Conservation (phyloP, 164 flowering plant species). For the Vitis rupestris region DNA sequence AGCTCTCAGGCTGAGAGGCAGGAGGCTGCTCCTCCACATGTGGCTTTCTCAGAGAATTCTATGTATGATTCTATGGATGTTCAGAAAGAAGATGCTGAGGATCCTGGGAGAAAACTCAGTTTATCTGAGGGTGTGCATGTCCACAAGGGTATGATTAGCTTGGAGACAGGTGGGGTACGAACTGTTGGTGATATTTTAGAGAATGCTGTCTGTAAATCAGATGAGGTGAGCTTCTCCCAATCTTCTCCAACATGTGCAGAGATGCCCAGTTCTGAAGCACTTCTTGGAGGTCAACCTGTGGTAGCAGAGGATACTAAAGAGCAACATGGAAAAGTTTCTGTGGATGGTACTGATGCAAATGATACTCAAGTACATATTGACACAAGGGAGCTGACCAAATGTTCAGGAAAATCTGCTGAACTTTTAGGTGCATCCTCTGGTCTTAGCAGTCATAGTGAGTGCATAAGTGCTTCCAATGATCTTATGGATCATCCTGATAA, state of each 20-base stretch:
- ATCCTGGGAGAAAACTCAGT: neutral
- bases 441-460: constrained; percentile 9
- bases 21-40: neutral
- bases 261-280: neutral
- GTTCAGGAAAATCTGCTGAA: neutral
- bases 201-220: constrained; percentile 1
- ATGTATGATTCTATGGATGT: neutral
- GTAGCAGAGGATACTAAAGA: neutral
- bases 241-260: neutral
- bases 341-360: constrained; percentile 2
- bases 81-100: constrained; percentile 6
- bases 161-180: constrained; percentile 2
- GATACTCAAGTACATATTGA: constrained; percentile 9
- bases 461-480: constrained; percentile 17
- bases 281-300: constrained; percentile 9
- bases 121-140: neutral
- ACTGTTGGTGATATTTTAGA: constrained; percentile 3
- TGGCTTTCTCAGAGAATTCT: constrained; percentile 5
- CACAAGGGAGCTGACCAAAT: neutral
- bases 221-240: constrained; percentile 2
- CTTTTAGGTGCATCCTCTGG: constrained; percentile 11
- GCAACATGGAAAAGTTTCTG: constrained; percentile 4
- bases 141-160: neutral
- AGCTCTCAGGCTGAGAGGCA: constrained; percentile 8
- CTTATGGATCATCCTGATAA: constrained; percentile 11